These are phyloP conservation scores for Cyamopsis tetragonoloba DNA, from an alignment of 306 rosid species.

Conservation along the genomic window DNA sequence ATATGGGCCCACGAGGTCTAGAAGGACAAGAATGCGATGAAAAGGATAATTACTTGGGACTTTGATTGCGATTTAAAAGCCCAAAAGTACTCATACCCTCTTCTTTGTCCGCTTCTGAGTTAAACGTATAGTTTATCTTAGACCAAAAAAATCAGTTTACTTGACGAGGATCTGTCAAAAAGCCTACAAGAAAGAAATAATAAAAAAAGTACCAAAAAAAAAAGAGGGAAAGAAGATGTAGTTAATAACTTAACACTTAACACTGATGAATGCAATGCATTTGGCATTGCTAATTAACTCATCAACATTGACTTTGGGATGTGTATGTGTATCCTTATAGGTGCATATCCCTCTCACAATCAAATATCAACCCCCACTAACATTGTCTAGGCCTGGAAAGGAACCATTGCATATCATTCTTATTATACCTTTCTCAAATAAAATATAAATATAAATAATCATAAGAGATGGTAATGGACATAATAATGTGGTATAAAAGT, in stretches of 20 bases:
- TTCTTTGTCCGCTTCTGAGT: conserved; percentile 21
- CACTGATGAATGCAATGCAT: conserved; percentile 25
- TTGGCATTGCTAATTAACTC: conserved; percentile 9
- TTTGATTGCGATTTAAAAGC: conserved; percentile 25
- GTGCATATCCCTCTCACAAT: conserved; percentile 22
- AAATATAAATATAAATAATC: conserved; percentile 1
- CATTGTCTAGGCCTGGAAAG: conserved; percentile 28
- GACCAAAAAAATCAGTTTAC: too few species aligned
- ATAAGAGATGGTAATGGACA: conserved; percentile 12
- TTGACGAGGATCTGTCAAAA: conserved; percentile 12
- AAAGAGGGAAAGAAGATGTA: not conserved
- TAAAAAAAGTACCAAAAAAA: not conserved
- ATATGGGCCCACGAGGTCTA: conserved; percentile 15
- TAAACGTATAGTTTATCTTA: too few species aligned
- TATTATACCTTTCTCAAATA: conserved; percentile 10
- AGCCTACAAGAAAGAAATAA: not conserved
- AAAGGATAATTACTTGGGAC: conserved; percentile 28
- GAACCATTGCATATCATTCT: conserved; percentile 29
- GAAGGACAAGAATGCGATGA: conserved; percentile 27
- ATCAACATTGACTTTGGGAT: conserved; percentile 29
- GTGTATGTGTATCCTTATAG: conserved; percentile 31
- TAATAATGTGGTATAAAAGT: conserved; percentile 35
- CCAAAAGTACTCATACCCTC: conserved; percentile 4
- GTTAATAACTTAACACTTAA: not conserved
- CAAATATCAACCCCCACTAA: conserved; percentile 39